Conservation (phyloP, 352 stramenopile genomes). For the Pythium phragmiticola region DNA sequence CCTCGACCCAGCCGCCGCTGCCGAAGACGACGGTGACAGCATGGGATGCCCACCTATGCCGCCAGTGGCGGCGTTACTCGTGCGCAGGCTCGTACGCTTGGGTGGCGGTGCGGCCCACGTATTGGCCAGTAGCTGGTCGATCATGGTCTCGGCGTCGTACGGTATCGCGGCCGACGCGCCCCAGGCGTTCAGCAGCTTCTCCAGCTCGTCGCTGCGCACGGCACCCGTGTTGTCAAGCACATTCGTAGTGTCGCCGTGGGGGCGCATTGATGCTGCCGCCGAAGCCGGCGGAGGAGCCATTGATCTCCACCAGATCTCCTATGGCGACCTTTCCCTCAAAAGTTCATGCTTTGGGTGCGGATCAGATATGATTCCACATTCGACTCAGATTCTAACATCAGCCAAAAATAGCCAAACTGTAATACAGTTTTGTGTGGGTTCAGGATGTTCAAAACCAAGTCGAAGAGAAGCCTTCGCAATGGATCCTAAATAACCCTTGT, state of each 20-base stretch:
- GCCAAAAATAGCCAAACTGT: too few relatives aligned
- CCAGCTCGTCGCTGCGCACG: conserved; percentile 50
- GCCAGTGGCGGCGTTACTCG: neutral
- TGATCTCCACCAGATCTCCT: neutral
- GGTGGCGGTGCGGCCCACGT: conserved; percentile 39
- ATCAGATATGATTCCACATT: neutral
- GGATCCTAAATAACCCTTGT: neutral
- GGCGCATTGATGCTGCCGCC: neutral
- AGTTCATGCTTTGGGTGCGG: conserved; percentile 1
- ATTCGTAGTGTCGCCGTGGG: neutral
- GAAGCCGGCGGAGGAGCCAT: neutral
- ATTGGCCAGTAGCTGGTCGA: conserved; percentile 71
- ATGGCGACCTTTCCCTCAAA: conserved; percentile 3
- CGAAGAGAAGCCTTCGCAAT: neutral
- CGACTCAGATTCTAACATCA: conserved; percentile 4
- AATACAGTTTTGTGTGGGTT: neutral
- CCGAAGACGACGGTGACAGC: conserved; percentile 7
- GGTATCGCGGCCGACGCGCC: conserved; percentile 6
- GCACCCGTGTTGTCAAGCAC: neutral
- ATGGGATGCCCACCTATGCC: neutral
- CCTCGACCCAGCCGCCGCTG: neutral
- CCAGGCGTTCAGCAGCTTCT: conserved; percentile 51
- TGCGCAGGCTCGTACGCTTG: conserved; percentile 22
- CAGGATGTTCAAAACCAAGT: neutral
- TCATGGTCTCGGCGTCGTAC: conserved; percentile 74